Base-by-base conservation (phyloP, 495 filamentous ascomycete species). In the Trypethelium eluteriae region DNA sequence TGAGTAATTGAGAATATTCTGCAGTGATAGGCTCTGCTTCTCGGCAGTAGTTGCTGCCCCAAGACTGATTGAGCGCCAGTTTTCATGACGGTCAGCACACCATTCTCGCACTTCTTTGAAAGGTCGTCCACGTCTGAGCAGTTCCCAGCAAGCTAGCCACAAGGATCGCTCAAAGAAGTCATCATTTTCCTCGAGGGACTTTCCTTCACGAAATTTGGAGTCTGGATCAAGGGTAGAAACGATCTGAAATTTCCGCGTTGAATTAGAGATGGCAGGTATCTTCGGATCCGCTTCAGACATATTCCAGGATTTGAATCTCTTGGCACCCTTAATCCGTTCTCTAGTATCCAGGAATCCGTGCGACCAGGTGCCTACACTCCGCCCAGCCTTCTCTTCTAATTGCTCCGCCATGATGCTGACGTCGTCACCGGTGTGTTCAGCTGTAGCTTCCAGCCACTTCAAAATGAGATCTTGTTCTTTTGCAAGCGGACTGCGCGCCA, bases 181-280 rank as follows among this genome's bases (percentile, higher is more conserved):
- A 72, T 99, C 94, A 70, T 91, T 84, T 56, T 82, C 83, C 72
- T 93, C 88, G 38, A 98, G 76, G 46, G 79, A 81, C 39, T 87
- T 84, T 38, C 81, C 81, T 76, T 98, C 92, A 62, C 94, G 85
- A 46, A 85, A 86, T 14, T 87, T 80, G 5, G 93, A 90, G 82
- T 99, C 94, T 4, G 95, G 95, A 68, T 99, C 94, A 35, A 99
- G 80, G 72, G 96, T 90, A n/a, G 91, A 95, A 56, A 97, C 82
- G 39, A 74, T 72, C 49, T 68, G 74, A 64, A 86, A 81, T 39
- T 82, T 81, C 36, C 87, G 80, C 57, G 79, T 81, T 46, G 83
- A 78, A 56, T 78, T 63, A 2, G 59, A 56, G 32, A 59, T 66
- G 62, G 9, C 32, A 64, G 36, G 34, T n/a, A 38, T 39, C 14